These are phyloP conservation scores for Saccharomycopsis vini DNA, from an alignment of 805 yeast genomes.

Conservation along the genomic window DNA sequence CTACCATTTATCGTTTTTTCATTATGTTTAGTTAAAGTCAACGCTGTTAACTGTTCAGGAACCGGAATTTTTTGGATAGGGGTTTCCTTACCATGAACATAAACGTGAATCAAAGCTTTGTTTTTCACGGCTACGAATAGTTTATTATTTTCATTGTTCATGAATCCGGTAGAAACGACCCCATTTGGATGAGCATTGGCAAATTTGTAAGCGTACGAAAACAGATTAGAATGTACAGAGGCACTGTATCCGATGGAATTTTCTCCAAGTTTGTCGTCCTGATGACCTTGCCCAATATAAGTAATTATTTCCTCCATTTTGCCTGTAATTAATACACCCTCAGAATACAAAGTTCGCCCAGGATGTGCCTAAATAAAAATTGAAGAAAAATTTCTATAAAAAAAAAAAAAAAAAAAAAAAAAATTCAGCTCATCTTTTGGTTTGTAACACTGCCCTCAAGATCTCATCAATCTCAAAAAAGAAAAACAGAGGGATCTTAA, in stretches of 20 bases:
- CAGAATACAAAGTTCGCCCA: background rate
- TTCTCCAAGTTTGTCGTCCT: conserved; percentile 37
- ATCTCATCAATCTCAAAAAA: too few species aligned
- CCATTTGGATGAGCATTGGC: conserved; percentile 42
- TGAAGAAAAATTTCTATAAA: background rate
- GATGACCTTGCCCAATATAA: conserved; percentile 37
- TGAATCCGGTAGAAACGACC: conserved; percentile 40
- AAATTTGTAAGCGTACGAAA: conserved; percentile 36
- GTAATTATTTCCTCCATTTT: conserved; percentile 44
- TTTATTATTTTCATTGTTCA: conserved; percentile 41
- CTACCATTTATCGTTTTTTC: conserved; percentile 18
- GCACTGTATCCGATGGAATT: conserved; percentile 34
- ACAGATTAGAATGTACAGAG: conserved; percentile 35
- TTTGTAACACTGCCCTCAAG: too few species aligned
- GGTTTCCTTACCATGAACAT: conserved; percentile 36
- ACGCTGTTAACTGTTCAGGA: conserved; percentile 65
- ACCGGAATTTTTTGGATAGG: conserved; percentile 74
- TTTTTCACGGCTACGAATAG: conserved; percentile 57
- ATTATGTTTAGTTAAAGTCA: conserved; percentile 31
- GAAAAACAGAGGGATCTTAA: too few species aligned
- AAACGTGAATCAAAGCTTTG: conserved; percentile 69
- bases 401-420: background rate
- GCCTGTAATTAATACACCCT: background rate
- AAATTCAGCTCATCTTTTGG: background rate
- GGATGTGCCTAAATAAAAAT: background rate